Percentiles rank a stretch among this genome's conserved stretches.
Evolutionary conservation across 1,284 basidiomycete species (phyloP).

Genomic region (Pisolithus thermaeus): DNA sequence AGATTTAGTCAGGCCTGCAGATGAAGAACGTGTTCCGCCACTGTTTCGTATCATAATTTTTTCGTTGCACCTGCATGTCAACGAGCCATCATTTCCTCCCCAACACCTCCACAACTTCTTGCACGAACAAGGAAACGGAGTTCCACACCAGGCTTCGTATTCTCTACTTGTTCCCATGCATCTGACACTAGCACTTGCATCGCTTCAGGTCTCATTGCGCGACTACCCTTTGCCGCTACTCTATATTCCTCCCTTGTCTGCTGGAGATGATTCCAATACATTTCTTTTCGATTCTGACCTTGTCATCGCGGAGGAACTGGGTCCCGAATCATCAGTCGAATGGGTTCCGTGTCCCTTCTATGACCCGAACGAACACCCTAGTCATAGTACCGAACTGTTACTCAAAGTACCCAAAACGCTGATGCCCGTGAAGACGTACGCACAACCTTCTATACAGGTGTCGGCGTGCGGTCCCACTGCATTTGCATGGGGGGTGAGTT

Average conservation of each 20-base stretch:
- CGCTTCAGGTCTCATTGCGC: constrained; percentile 63
- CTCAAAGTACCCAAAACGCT: constrained; percentile 85
- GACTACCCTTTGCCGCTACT: constrained; percentile 77
- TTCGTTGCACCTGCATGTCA: constrained; percentile 54
- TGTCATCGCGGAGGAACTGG: constrained; percentile 89
- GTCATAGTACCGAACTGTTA: constrained; percentile 51
- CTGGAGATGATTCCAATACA: constrained; percentile 32
- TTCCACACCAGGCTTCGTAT: constrained; percentile 71
- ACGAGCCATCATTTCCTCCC: constrained; percentile 59
- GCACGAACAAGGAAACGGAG: constrained; percentile 59
- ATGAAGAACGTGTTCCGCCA: constrained; percentile 52
- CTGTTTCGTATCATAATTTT: constrained; percentile 69
- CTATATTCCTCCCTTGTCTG: constrained; percentile 46
- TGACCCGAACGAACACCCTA: constrained; percentile 44
- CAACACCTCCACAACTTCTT: constrained; percentile 65
- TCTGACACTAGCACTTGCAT: constrained; percentile 64
- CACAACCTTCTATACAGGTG: constrained; percentile 68
- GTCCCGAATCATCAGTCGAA: constrained; percentile 62
- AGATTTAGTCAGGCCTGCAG: constrained; percentile 32
- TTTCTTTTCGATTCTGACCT: constrained; percentile 76
- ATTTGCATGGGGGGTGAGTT: constrained; percentile 89
- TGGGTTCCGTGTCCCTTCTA: constrained; percentile 69
- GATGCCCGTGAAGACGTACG: constrained; percentile 94
- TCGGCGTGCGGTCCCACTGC: constrained; percentile 63
- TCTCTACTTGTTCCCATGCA: constrained; percentile 84